phyloP scores from a whole-genome alignment of 2,329 filamentous ascomycete genomes.

The Aureobasidium melanogenum region DNA sequence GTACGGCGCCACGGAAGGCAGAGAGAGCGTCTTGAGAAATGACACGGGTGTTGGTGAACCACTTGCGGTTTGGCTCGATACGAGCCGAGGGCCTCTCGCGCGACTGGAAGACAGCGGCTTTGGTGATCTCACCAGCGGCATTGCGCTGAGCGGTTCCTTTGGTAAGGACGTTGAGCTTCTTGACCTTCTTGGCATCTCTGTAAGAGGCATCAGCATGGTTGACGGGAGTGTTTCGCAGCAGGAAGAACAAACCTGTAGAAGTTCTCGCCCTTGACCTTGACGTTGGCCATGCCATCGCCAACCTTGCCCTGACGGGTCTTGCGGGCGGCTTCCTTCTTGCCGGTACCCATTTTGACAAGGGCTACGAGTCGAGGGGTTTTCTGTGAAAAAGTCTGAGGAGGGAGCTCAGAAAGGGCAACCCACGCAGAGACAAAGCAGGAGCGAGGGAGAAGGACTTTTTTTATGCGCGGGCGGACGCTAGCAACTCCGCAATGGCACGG shows the following conservation, averaged over 20 bases:
- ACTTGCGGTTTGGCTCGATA: constrained; percentile 93
- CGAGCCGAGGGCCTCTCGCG: constrained; percentile 72
- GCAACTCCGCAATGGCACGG: background rate
- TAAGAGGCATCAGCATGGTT: constrained; percentile 11
- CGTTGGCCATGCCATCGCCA: constrained; percentile 81
- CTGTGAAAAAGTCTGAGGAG: background rate
- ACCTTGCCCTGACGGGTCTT: constrained; percentile 77
- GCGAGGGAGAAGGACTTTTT: constrained; percentile 4
- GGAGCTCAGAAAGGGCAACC: constrained; percentile 5
- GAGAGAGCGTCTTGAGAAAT: constrained; percentile 83
- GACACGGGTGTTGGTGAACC: constrained; percentile 90
- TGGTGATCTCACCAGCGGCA: constrained; percentile 71
- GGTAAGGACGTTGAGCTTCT: constrained; percentile 82
- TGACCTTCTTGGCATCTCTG: constrained; percentile 73
- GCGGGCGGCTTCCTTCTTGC: constrained; percentile 83
- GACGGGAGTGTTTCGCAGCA: background rate
- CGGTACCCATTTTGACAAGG: constrained; percentile 63
- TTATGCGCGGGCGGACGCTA: background rate
- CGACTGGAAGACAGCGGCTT: constrained; percentile 77
- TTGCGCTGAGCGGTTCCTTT: constrained; percentile 78
- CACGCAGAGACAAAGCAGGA: constrained; percentile 8
- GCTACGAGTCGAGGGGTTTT: background rate
- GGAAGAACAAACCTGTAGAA: constrained; percentile 64
- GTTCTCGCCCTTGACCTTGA: constrained; percentile 93
- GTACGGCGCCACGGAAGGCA: constrained; percentile 85